Conservation (phyloP, 805 yeast species). For the Nakazawaea populi region DNA sequence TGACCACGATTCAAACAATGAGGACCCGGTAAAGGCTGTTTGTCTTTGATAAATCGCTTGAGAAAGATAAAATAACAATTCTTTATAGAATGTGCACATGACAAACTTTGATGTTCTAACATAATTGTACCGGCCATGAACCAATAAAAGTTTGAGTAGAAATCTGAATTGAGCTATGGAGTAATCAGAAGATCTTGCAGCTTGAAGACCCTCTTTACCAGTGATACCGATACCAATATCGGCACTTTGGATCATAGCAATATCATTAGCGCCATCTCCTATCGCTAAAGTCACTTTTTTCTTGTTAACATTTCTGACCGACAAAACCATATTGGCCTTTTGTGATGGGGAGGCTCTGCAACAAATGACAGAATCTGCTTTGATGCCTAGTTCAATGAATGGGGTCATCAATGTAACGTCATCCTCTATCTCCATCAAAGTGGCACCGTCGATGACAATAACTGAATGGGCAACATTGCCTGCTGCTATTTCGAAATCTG, state of each 20-base stretch:
- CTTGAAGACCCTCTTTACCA: conserved; percentile 95
- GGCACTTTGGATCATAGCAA: conserved; percentile 98
- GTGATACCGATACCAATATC: conserved; percentile 97
- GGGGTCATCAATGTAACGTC: conserved; percentile 68
- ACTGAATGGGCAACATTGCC: conserved; percentile 91
- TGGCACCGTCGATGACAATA: conserved; percentile 90
- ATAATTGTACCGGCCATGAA: conserved; percentile 95
- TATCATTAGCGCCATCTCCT: conserved; percentile 99
- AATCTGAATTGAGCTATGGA: conserved; percentile 93
- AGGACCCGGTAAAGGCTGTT: conserved; percentile 87
- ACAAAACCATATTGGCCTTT: conserved; percentile 82
- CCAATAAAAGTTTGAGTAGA: conserved; percentile 73
- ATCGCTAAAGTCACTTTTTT: conserved; percentile 83
- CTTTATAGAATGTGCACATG: conserved; percentile 91
- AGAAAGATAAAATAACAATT: conserved; percentile 79
- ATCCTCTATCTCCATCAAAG: conserved; percentile 64
- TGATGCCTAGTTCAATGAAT: conserved; percentile 79
- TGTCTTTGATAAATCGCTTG: conserved; percentile 84
- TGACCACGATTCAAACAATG: conserved; percentile 94
- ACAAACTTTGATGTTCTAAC: conserved; percentile 89
- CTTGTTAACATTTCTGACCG: conserved; percentile 67
- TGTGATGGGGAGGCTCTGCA: conserved; percentile 98
- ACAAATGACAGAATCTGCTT: conserved; percentile 86
- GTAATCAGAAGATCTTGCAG: conserved; percentile 91
- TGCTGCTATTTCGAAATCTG: conserved; percentile 64